Conservation (phyloP, 139 green algal species). For the Tetraselmis striata region DNA sequence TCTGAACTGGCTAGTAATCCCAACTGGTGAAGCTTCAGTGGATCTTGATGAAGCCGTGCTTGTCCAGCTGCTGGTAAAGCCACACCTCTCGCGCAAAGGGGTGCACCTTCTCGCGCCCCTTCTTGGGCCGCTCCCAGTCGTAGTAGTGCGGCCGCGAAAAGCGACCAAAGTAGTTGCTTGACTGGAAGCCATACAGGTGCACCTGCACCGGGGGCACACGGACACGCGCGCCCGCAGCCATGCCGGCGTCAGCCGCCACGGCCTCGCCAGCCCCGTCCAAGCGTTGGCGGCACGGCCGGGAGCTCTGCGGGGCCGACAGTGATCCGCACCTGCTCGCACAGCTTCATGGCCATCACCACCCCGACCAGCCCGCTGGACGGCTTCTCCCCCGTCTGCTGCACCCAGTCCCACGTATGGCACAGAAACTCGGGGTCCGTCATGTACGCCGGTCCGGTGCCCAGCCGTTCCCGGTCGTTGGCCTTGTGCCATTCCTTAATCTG, state of each 20-base stretch:
- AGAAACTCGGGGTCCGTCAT: conserved; percentile 21
- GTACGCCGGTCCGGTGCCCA: neutral
- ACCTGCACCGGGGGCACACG: neutral
- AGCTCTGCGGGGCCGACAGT: too few relatives aligned
- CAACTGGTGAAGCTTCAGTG: too few relatives aligned
- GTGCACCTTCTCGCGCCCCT: conserved; percentile 21
- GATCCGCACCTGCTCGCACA: conserved; percentile 21
- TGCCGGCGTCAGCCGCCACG: too few relatives aligned
- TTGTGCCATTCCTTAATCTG: conserved; percentile 7
- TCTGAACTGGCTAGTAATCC: too few relatives aligned
- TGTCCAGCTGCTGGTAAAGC: conserved; percentile 5
- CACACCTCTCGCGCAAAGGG: conserved; percentile 8
- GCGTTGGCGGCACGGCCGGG: too few relatives aligned
- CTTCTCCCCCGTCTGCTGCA: conserved; percentile 23
- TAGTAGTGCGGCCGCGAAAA: conserved; percentile 29
- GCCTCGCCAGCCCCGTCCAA: too few relatives aligned
- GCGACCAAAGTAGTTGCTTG: conserved; percentile 21
- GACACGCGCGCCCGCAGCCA: neutral
- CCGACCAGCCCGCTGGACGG: conserved; percentile 23
- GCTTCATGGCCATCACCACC: conserved; percentile 20
- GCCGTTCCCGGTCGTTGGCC: neutral
- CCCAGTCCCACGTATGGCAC: conserved; percentile 21
- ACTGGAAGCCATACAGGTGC: conserved; percentile 12
- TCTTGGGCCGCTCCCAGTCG: conserved; percentile 30
- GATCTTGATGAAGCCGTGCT: neutral